phyloP scores from a whole-genome alignment of 441 rosid species.

The Metrosideros polymorpha region DNA sequence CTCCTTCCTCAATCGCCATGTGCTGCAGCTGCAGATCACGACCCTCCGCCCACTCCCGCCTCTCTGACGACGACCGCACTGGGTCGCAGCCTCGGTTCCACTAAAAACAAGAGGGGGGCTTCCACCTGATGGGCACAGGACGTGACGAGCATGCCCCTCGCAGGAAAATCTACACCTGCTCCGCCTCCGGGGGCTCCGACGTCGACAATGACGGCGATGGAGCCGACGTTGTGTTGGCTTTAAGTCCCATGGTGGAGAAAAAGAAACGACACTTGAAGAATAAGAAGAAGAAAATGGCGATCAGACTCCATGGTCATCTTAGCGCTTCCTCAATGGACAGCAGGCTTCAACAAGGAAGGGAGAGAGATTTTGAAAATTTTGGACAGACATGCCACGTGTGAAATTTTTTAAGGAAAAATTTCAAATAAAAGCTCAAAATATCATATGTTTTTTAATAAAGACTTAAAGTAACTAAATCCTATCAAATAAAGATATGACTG shows the following conservation, averaged over 20 bases:
- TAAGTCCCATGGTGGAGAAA: background rate
- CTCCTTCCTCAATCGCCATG: conserved; percentile 37
- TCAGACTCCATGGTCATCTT: background rate
- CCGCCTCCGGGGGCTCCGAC: conserved; percentile 4
- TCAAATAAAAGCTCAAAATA: no score
- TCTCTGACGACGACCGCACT: conserved; percentile 12
- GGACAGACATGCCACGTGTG: no score
- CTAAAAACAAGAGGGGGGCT: conserved; percentile 46
- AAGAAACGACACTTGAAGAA: conserved; percentile 19
- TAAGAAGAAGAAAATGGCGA: conserved; percentile 9
- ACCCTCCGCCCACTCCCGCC: conserved; percentile 3
- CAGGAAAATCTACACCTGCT: conserved; percentile 35
- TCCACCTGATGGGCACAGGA: conserved; percentile 36
- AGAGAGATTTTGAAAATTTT: no score
- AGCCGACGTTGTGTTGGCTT: background rate
- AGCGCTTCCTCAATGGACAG: background rate
- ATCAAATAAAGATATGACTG: no score
- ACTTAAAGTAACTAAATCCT: no score
- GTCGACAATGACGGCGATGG: background rate
- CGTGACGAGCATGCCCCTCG: conserved; percentile 28
- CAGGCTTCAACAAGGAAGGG: no score
- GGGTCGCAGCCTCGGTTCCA: conserved; percentile 27
- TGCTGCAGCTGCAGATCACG: conserved; percentile 19
- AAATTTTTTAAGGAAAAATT: no score
- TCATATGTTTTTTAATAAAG: no score